Evolutionary conservation across 2,329 filamentous ascomycete genomes (phyloP).

Genomic region (Trichoderma semiorbis): DNA sequence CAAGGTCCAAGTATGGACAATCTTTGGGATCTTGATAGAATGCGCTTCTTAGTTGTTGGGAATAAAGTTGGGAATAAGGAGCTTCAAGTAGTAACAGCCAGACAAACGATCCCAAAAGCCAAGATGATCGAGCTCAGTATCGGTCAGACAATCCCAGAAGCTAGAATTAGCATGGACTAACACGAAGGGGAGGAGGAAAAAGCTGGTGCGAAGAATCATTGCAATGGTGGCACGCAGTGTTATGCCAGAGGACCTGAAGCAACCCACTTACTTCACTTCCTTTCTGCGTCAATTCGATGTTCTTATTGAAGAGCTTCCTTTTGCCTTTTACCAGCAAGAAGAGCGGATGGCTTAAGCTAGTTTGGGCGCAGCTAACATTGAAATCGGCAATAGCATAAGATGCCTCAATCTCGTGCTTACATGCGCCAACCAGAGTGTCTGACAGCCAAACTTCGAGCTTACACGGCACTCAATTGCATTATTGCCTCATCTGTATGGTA

Average conservation of each 20-base stretch:
- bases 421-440: not conserved
- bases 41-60: not conserved
- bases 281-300: not conserved
- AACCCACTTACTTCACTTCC: too few species aligned
- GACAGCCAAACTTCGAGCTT: not conserved
- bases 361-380: too few species aligned
- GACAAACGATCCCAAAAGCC: too few species aligned
- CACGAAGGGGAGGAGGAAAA: too few species aligned
- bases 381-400: not conserved
- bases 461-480: not conserved
- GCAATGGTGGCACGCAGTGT: too few species aligned
- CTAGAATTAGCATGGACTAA: too few species aligned
- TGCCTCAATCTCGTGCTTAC: not conserved
- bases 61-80: too few species aligned
- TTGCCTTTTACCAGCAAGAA: not conserved
- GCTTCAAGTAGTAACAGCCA: too few species aligned
- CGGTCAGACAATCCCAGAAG: too few species aligned
- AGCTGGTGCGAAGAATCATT: too few species aligned
- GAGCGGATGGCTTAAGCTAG: not conserved
- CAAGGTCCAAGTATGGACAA: not conserved
- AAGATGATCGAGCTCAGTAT: too few species aligned
- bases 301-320: not conserved
- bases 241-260: too few species aligned
- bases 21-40: conserved; percentile 1
- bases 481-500: not conserved